phyloP scores from a whole-genome alignment of 129 eudicot species.

The Flaveria trinervia region DNA sequence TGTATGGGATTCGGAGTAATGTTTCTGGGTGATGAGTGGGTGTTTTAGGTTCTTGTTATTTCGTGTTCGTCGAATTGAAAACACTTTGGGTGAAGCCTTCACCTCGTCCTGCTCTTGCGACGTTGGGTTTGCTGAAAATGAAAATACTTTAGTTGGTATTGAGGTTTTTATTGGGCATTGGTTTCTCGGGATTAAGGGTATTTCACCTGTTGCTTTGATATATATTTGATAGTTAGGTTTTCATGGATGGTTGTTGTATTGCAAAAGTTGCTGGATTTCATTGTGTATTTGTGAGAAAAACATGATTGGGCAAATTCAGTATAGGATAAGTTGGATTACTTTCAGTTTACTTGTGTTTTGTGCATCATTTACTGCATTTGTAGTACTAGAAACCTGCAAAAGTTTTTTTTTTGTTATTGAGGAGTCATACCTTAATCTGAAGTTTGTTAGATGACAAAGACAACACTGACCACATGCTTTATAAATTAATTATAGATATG shows the following conservation, averaged over 20 bases:
- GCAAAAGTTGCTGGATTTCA: neutral
- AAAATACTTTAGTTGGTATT: too few species aligned
- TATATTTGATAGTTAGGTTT: neutral
- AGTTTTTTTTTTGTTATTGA: neutral
- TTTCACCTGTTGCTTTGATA: neutral
- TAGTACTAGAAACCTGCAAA: neutral
- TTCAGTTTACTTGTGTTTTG: conserved; percentile 6
- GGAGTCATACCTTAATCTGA: neutral
- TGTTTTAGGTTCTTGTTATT: conserved; percentile 5
- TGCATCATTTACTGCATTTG: conserved; percentile 1
- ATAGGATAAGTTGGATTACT: neutral
- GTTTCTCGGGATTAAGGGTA: too few species aligned
- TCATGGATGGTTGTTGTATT: neutral
- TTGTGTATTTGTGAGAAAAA: neutral
- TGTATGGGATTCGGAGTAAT: too few species aligned
- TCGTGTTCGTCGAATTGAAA: neutral
- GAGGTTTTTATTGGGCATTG: too few species aligned
- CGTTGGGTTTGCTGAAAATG: too few species aligned
- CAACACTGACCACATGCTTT: neutral
- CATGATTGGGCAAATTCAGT: conserved; percentile 3
- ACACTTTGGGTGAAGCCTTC: neutral
- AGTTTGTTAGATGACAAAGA: conserved; percentile 3
- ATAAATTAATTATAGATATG: neutral
- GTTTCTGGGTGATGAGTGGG: neutral
- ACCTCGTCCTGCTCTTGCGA: too few species aligned